Evolutionary conservation across 495 filamentous ascomycete species (phyloP).

Genomic region (Penicillium soppii): DNA sequence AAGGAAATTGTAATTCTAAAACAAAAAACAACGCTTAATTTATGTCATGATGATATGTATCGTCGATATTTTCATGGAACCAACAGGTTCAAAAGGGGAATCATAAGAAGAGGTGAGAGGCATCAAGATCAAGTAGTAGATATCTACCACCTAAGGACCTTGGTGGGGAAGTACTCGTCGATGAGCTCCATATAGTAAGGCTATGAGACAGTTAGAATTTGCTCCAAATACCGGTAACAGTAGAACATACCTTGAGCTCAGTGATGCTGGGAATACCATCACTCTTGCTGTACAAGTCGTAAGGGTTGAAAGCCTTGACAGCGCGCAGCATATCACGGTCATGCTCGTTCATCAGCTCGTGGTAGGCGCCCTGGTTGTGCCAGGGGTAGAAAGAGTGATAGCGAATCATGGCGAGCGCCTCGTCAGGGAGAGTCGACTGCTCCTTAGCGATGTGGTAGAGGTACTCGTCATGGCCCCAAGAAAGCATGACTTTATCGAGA

Average conservation of each 20-base stretch:
- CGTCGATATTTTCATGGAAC: not conserved
- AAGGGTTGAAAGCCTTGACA: constrained; percentile 85
- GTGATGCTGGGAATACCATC: constrained; percentile 74
- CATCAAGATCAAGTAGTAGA: not conserved
- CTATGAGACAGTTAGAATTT: constrained; percentile 13
- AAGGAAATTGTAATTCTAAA: not conserved
- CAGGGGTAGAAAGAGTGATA: constrained; percentile 92
- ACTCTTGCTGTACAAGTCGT: constrained; percentile 90
- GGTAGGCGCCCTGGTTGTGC: constrained; percentile 77
- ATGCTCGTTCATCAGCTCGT: constrained; percentile 76
- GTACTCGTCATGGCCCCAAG: constrained; percentile 92
- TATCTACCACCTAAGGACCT: constrained; percentile 71
- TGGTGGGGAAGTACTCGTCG: constrained; percentile 79
- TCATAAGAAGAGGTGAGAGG: constrained; percentile 4
- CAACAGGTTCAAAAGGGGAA: constrained; percentile 14
- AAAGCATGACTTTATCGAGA: constrained; percentile 80
- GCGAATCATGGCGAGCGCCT: constrained; percentile 86
- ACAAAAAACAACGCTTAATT: constrained; percentile 3
- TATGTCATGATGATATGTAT: not conserved
- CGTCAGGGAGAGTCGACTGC: constrained; percentile 71
- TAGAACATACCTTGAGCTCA: constrained; percentile 40
- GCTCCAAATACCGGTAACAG: not conserved
- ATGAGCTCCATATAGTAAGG: constrained; percentile 84
- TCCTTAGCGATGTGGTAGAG: constrained; percentile 80
- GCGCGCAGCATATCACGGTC: constrained; percentile 76